A percentile compares a stretch with the other conserved stretches of the same genome.
phyloP scores from a whole-genome alignment of 805 yeast genomes.

The Nakazawaea molendinolei region DNA sequence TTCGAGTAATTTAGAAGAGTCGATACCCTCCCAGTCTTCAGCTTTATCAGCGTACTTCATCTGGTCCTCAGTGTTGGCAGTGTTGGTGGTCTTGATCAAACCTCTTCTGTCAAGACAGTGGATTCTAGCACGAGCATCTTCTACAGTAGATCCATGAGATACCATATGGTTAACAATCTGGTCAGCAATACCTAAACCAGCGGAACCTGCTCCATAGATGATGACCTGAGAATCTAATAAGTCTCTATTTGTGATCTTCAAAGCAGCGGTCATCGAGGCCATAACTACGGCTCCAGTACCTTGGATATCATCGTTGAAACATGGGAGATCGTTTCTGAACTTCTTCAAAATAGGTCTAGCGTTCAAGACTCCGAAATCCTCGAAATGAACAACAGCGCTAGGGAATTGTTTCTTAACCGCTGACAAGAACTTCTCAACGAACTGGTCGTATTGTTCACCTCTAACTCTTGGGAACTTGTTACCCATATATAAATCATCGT shows the following conservation, averaged over 20 bases:
- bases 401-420: conserved; percentile 76
- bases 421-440: conserved; percentile 72
- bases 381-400: conserved; percentile 88
- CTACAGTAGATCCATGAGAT: conserved; percentile 66
- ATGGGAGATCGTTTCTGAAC: conserved; percentile 69
- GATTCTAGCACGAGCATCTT: conserved; percentile 69
- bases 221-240: conserved; percentile 61
- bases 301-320: conserved; percentile 96
- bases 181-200: conserved; percentile 94
- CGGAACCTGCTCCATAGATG: conserved; percentile 94
- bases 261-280: conserved; percentile 90
- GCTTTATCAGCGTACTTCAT: conserved; percentile 65
- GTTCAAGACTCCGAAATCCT: conserved; percentile 90
- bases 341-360: conserved; percentile 79
- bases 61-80: conserved; percentile 50
- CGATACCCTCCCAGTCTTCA: conserved; percentile 64
- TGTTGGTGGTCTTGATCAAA: conserved; percentile 54
- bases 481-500: conserved; percentile 91
- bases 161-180: conserved; percentile 88
- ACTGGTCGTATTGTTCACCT: conserved; percentile 80
- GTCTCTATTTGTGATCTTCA: conserved; percentile 65
- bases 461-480: conserved; percentile 79
- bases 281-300: conserved; percentile 99
- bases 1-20: conserved; percentile 61
- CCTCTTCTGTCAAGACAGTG: conserved; percentile 85